Conservation (phyloP, 768 basidiomycete species). For the Russula griseocarnosa region DNA sequence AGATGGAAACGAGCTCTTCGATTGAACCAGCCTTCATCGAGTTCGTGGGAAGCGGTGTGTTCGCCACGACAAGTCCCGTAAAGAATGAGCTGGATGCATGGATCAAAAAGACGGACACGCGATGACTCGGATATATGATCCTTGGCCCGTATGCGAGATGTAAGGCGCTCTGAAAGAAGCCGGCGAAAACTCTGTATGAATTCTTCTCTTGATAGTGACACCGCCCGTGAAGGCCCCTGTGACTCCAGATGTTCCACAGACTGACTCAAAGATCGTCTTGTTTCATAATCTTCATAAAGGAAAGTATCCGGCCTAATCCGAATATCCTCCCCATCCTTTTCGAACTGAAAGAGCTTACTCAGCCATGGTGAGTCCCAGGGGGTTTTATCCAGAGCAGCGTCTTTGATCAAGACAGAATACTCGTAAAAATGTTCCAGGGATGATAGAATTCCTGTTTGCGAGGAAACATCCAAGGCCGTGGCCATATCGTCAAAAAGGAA, state of each 20-base stretch:
- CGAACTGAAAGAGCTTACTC: conserved; percentile 15
- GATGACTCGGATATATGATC: neutral
- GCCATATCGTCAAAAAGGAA: conserved; percentile 19
- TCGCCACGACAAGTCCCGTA: conserved; percentile 36
- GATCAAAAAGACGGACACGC: conserved; percentile 10
- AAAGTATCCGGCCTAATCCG: conserved; percentile 9
- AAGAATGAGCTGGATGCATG: conserved; percentile 34
- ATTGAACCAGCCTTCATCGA: conserved; percentile 40
- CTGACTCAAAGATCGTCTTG: neutral
- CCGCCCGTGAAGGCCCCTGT: neutral
- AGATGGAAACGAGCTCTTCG: conserved; percentile 43
- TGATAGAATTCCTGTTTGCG: conserved; percentile 10
- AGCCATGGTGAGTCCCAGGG: conserved; percentile 19
- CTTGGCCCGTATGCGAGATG: conserved; percentile 4
- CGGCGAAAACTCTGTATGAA: neutral
- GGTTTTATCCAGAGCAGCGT: conserved; percentile 9
- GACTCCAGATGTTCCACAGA: neutral
- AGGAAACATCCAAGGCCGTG: conserved; percentile 14
- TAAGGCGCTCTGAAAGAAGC: conserved; percentile 11
- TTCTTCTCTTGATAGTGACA: conserved; percentile 8
- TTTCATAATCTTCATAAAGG: neutral
- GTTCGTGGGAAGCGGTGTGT: conserved; percentile 37
- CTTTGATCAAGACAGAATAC: conserved; percentile 18
- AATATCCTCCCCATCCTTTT: conserved; percentile 8
- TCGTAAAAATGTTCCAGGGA: conserved; percentile 12